phyloP scores from a whole-genome alignment of 352 stramenopile species.

The Peronospora destructor region DNA sequence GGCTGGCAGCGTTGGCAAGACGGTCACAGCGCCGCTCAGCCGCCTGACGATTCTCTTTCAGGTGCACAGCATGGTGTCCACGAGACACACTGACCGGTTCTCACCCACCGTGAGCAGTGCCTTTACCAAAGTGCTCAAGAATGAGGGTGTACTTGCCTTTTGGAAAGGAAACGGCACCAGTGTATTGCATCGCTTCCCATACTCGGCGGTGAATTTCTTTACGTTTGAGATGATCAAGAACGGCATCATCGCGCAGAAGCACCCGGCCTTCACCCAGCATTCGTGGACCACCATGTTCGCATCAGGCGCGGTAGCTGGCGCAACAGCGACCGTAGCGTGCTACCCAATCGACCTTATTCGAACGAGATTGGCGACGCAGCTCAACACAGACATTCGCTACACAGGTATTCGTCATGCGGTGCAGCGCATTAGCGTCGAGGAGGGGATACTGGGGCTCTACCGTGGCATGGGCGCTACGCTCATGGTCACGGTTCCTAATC shows the following conservation, averaged over 20 bases:
- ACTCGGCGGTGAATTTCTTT: slow-evolving; percentile 96
- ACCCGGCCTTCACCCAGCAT: slow-evolving; percentile 62
- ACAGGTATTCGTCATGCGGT: slow-evolving; percentile 91
- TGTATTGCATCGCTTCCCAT: slow-evolving; percentile 94
- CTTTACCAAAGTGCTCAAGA: slow-evolving; percentile 89
- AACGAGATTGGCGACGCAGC: slow-evolving; percentile 90
- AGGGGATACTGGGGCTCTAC: slow-evolving; percentile 91
- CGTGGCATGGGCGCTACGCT: slow-evolving; percentile 89
- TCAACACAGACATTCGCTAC: slow-evolving; percentile 85
- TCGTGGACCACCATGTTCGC: slow-evolving; percentile 73
- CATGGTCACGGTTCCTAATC: slow-evolving; percentile 92
- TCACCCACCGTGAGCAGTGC: slow-evolving; percentile 61
- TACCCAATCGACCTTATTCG: slow-evolving; percentile 96
- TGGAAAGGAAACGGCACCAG: slow-evolving; percentile 96
- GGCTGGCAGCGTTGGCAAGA: slow-evolving; percentile 93
- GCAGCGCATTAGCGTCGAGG: slow-evolving; percentile 83
- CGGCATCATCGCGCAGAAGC: slow-evolving; percentile 54
- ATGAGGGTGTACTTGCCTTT: slow-evolving; percentile 87
- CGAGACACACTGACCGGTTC: slow-evolving; percentile 77
- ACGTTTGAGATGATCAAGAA: slow-evolving; percentile 91
- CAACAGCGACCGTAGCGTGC: slow-evolving; percentile 82
- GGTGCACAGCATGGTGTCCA: slow-evolving; percentile 93
- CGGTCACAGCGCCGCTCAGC: slow-evolving; percentile 90
- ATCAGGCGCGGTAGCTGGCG: slow-evolving; percentile 62
- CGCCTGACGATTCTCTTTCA: slow-evolving; percentile 95